These are phyloP conservation scores for Didymella arachidicola DNA, from an alignment of 2,329 filamentous ascomycete genomes.

Conservation along the genomic window DNA sequence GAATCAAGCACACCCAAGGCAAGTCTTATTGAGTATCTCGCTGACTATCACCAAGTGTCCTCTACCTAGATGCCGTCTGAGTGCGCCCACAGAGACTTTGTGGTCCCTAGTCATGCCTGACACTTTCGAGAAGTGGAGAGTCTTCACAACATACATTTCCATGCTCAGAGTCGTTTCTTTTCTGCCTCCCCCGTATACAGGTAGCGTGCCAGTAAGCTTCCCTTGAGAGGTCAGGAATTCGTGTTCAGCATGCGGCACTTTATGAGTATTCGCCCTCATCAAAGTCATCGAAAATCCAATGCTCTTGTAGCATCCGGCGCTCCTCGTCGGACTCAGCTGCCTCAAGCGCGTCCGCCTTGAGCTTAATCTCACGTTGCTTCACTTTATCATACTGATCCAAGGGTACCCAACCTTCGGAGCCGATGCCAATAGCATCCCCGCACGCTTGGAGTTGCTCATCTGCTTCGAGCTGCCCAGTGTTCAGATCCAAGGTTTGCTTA, in stretches of 20 bases:
- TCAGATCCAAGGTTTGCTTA: slow-evolving; percentile 28
- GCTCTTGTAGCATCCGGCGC: slow-evolving; percentile 24
- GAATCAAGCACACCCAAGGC: neutral
- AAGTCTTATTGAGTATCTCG: neutral
- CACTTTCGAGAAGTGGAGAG: no score
- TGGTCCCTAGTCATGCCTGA: no score
- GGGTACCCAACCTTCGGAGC: slow-evolving; percentile 40
- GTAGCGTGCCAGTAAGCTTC: no score
- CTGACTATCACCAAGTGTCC: neutral
- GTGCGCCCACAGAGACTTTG: no score
- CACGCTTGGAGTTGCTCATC: slow-evolving; percentile 35
- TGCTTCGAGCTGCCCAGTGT: slow-evolving; percentile 33
- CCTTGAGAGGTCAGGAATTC: no score
- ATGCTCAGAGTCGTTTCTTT: no score
- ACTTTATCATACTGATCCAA: slow-evolving; percentile 34
- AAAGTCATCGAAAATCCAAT: slow-evolving; percentile 46
- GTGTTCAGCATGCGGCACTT: no score
- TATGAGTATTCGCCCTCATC: slow-evolving; percentile 33
- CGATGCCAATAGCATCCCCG: slow-evolving; percentile 36
- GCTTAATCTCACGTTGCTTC: slow-evolving; percentile 22
- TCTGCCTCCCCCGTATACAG: no score
- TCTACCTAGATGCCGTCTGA: neutral
- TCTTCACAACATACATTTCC: no score
- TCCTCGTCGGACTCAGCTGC: slow-evolving; percentile 35
- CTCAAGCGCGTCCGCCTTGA: slow-evolving; percentile 37